Evolutionary conservation across 441 rosid species (phyloP).

Genomic region (Cnidoscolus chayamansa): DNA sequence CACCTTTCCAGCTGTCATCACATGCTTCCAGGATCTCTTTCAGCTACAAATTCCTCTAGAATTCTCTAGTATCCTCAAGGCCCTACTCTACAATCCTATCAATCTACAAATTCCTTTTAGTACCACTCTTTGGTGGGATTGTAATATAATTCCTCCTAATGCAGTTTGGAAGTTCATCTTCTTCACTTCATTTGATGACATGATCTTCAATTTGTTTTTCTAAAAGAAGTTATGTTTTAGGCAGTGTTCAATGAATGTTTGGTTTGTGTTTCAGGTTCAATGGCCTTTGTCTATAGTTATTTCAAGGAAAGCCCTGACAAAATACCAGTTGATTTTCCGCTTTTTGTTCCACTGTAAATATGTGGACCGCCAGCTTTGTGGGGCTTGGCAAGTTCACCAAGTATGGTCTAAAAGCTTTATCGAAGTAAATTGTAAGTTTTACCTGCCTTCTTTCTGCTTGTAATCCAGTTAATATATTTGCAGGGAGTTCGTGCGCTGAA

Average conservation of each 20-base stretch:
- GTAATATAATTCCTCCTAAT: neutral
- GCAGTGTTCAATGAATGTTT: slow-evolving; percentile 13
- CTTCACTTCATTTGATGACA: slow-evolving; percentile 4
- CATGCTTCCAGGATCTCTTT: no score
- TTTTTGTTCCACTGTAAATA: slow-evolving; percentile 90
- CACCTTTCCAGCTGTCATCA: no score
- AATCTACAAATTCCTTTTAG: neutral
- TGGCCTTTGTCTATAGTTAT: slow-evolving; percentile 97
- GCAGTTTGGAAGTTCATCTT: neutral
- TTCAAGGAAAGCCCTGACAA: slow-evolving; percentile 82
- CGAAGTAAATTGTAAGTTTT: slow-evolving; percentile 13
- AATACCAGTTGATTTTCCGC: slow-evolving; percentile 92
- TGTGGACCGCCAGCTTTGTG: slow-evolving; percentile 94
- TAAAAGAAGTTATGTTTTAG: neutral
- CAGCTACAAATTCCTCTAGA: no score
- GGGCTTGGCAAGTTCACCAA: slow-evolving; percentile 98
- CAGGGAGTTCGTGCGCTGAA: slow-evolving; percentile 84
- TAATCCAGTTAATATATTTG: slow-evolving; percentile 26
- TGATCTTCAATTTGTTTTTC: neutral
- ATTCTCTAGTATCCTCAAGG: no score
- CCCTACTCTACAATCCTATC: no score
- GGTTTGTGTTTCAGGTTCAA: slow-evolving; percentile 59
- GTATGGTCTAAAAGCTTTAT: slow-evolving; percentile 42
- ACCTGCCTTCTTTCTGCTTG: slow-evolving; percentile 19
- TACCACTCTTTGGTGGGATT: neutral